A percentile compares a stretch with the other conserved stretches of the same genome.
phyloP scores from a whole-genome alignment of 2,329 filamentous ascomycete genomes.

The Claviceps sp. region DNA sequence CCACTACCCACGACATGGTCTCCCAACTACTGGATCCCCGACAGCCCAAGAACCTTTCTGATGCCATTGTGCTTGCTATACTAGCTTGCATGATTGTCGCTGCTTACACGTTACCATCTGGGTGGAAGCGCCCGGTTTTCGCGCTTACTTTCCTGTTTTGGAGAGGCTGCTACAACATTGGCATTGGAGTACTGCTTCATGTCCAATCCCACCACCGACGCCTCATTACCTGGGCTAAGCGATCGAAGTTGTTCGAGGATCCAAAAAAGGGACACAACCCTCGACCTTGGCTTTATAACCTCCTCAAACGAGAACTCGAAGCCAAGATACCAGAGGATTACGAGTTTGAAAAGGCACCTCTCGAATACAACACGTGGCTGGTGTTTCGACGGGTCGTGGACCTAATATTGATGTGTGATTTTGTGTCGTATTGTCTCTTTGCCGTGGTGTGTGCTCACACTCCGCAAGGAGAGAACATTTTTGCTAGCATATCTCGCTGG shows the following conservation, averaged over 20 bases:
- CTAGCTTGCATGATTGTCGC: conserved; percentile 61
- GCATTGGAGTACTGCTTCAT: conserved; percentile 80
- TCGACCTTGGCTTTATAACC: conserved; percentile 65
- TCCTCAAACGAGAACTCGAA: conserved; percentile 82
- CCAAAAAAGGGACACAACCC: conserved; percentile 72
- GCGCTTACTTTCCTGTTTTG: conserved; percentile 81
- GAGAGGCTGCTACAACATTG: conserved; percentile 83
- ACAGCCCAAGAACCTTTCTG: conserved; percentile 89
- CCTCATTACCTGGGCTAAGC: conserved; percentile 76
- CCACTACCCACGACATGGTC: conserved; percentile 97
- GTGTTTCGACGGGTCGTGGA: conserved; percentile 92
- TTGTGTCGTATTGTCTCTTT: conserved; percentile 92
- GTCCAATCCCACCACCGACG: conserved; percentile 82
- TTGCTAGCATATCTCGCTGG: conserved; percentile 67
- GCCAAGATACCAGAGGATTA: conserved; percentile 92
- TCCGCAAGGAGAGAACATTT: conserved; percentile 56
- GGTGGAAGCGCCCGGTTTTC: conserved; percentile 62
- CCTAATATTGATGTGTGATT: conserved; percentile 97
- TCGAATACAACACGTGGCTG: conserved; percentile 99
- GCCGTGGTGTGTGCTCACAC: conserved; percentile 73
- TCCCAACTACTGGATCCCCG: conserved; percentile 89
- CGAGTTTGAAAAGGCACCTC: conserved; percentile 77
- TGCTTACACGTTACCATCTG: conserved; percentile 58
- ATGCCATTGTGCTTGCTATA: conserved; percentile 65
- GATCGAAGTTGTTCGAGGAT: conserved; percentile 74